Evolutionary conservation across 2,329 filamentous ascomycete species (phyloP), one percentile per base, ranked within the genome.

Genomic region (Exophiala xenobiotica): DNA sequence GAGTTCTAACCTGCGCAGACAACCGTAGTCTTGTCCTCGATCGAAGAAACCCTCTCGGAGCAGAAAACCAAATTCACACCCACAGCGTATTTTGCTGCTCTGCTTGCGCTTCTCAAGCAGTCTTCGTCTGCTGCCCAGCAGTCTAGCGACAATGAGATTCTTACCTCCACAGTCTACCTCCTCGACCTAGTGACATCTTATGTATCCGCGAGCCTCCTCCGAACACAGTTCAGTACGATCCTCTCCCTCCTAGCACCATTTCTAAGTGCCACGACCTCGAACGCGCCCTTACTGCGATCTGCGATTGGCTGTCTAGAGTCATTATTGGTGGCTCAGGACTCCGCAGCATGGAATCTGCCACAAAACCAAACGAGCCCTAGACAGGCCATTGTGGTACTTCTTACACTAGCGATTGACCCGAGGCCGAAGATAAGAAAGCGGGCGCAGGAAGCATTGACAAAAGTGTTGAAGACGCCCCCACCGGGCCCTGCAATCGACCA

Each of bases 191-290:
- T 96, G 62, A 93, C 90, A 12, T 87, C 88, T 53, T 88, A 85
- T 72, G 85, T 91, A 56, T 90, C 93, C 48, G 81, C 88, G 56
- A 83, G 91, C 54, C 84, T 99, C 53, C 86, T 99, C 51, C 88
- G 91, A 65, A 87, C 90, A 61, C 96, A 97, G 70, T 99, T 99
- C 74, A 87, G 88, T 22, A 88, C 95, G 70, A 96, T 99, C 64
- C 83, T 99, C 54, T 83, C 85, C 24, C 85, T 87, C 55, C 81
- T 99, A 61, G 90, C 89, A 16, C 91, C 92, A 1, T 86, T 91
- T 9, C 78, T 99, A 40, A 84, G 88, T 47, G 78, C 88, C 59
- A 77, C 83, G 37, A 87, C 93, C 63, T 88, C 89, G 55, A 92
- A 96, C 71, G 90, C 93, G 5, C 87, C 91, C 4, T 79, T 97